Evolutionary conservation across 371 early-diverging fungal species (phyloP), one percentile per base, ranked within the genome.

Genomic region (Thermomucor indicae-seudaticae): DNA sequence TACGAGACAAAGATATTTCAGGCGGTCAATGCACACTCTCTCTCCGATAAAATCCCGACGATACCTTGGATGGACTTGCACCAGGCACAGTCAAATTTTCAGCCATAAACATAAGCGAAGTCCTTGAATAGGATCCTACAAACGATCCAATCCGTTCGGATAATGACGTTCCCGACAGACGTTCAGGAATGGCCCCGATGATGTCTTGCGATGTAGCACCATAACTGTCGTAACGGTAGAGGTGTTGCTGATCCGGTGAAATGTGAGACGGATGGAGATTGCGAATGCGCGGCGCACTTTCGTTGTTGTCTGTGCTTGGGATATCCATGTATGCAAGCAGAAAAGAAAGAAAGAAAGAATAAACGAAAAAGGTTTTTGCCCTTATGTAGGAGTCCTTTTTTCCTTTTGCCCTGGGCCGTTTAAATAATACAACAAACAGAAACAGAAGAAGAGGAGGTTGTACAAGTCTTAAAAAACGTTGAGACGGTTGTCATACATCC

Each of bases 41-140:
- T 34, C 34, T 11, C 34, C n/a, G 11, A 34, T n/a, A n/a, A n/a
- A n/a, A n/a, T n/a, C n/a, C n/a, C n/a, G n/a, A n/a, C n/a, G n/a
- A n/a, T 47, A 25, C 48, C 48, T 51, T 41, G 31, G 6, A 43
- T 49, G 38, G 28, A 51, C 37, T 19, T 20, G 57, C 17, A 3
- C 35, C 30, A 24, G 49, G 64, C n/a, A 72, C 60, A 11, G 67
- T 46, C 23, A 76, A 27, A 46, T 76, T 76, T 38, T 76, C 76
- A 8, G 72, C 76, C 76, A 76, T 72, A 49, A 58, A 67, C 66
- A 70, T 76, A 40, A 76, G 57, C 0, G 72, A 67, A 1, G 76
- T 70, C n/a, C 76, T 53, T 17, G 76, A 72, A 44, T 70, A 76
- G 6, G 76, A 72, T 11, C 72, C 76, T n/a, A 68, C 76, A 65